phyloP scores from a whole-genome alignment of 768 basidiomycete genomes.

The Leccinum uliginosum region DNA sequence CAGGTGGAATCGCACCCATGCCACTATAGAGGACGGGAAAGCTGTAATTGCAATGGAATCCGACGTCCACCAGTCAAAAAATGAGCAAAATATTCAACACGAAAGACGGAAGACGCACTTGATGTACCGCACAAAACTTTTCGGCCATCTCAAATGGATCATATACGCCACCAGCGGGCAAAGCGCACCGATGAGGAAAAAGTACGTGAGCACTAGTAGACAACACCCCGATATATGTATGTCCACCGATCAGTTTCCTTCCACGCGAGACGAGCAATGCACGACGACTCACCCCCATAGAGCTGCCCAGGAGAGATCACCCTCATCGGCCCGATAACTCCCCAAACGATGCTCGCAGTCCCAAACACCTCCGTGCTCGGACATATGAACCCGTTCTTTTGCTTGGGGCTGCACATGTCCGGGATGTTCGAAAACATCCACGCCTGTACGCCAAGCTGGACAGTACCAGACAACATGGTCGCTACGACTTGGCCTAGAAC shows the following conservation, averaged over 20 bases:
- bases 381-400: conserved; percentile 59
- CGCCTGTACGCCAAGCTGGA: conserved; percentile 60
- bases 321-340: conserved; percentile 74
- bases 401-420: conserved; percentile 28
- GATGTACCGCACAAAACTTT: conserved; percentile 56
- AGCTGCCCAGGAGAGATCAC: conserved; percentile 64
- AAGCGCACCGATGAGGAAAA: conserved; percentile 74
- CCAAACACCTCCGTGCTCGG: conserved; percentile 70
- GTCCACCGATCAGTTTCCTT: neutral
- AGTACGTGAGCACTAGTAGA: conserved; percentile 47
- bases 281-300: conserved; percentile 40
- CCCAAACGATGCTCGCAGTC: conserved; percentile 77
- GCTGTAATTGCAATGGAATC: neutral
- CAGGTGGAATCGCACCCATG: conserved; percentile 49
- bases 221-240: neutral
- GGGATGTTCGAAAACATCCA: conserved; percentile 51
- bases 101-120: conserved; percentile 41
- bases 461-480: conserved; percentile 57
- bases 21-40: neutral
- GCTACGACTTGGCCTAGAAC: conserved; percentile 52
- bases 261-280: neutral
- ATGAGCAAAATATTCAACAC: neutral
- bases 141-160: conserved; percentile 56
- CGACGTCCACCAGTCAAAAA: neutral
- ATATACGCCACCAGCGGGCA: conserved; percentile 55